Evolutionary conservation across 352 stramenopile species (phyloP).

Genomic region (Globisporangium uncinulatum): DNA sequence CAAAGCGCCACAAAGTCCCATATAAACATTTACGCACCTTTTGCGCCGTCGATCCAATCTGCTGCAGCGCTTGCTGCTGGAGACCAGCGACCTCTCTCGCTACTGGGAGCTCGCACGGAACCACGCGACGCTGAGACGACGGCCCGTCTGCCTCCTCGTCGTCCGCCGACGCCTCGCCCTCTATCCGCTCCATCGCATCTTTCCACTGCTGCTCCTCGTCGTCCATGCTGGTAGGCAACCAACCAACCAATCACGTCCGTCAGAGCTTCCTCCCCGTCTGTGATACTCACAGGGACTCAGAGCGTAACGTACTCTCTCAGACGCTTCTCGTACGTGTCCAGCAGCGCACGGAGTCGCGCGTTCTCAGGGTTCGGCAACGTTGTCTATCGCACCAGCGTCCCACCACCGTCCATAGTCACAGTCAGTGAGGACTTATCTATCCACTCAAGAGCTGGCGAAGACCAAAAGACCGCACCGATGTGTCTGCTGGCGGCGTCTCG

Average conservation of each 20-base stretch:
- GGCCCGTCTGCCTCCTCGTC: constrained; percentile 10
- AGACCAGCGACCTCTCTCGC: constrained; percentile 38
- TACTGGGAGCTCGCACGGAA: constrained; percentile 36
- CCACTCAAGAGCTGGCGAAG: neutral
- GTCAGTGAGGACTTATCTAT: no score
- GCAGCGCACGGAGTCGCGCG: constrained; percentile 37
- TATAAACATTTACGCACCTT: constrained; percentile 18
- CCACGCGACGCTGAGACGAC: constrained; percentile 6
- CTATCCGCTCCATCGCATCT: constrained; percentile 32
- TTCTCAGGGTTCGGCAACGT: constrained; percentile 62
- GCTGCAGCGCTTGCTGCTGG: constrained; percentile 37
- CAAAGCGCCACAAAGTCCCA: neutral
- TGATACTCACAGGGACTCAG: neutral
- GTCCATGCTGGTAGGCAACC: constrained; percentile 21
- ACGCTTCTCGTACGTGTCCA: constrained; percentile 41
- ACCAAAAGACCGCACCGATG: constrained; percentile 21
- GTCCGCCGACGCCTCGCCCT: constrained; percentile 15
- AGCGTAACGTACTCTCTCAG: constrained; percentile 23
- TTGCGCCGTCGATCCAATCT: constrained; percentile 34
- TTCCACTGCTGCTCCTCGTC: constrained; percentile 52
- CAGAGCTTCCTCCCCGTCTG: neutral
- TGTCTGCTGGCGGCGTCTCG: constrained; percentile 36
- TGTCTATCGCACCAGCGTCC: constrained; percentile 13
- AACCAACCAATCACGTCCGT: neutral
- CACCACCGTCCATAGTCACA: neutral